phyloP scores from a whole-genome alignment of 2,329 filamentous ascomycete species.

The Aureobasidium uvarum region DNA sequence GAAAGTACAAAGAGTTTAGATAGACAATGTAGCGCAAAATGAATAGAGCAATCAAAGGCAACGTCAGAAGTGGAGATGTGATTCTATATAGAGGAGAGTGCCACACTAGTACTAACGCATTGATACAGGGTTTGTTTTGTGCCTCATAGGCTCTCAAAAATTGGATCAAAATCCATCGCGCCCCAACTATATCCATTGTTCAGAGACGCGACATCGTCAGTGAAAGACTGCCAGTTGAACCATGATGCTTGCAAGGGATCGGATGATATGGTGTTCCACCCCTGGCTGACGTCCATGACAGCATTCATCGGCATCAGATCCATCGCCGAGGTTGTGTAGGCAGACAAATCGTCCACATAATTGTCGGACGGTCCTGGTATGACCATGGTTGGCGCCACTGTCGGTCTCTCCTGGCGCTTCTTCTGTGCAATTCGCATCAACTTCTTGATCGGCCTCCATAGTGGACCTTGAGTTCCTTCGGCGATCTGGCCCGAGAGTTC shows the following conservation, averaged over 20 bases:
- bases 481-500: slow-evolving; percentile 8
- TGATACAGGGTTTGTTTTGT: neutral
- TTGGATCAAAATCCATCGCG: slow-evolving; percentile 20
- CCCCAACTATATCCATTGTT: slow-evolving; percentile 19
- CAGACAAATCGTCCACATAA: neutral
- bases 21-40: no score
- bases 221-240: slow-evolving; percentile 25
- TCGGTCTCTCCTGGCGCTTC: neutral
- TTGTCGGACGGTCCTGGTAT: neutral
- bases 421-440: slow-evolving; percentile 21
- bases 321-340: slow-evolving; percentile 8
- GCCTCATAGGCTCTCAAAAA: neutral
- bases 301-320: neutral
- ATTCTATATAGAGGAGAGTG: neutral
- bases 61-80: neutral
- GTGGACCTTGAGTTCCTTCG: slow-evolving; percentile 10
- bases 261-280: neutral
- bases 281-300: neutral
- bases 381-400: no score
- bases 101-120: slow-evolving; percentile 1
- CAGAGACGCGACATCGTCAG: slow-evolving; percentile 6
- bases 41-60: no score
- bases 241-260: slow-evolving; percentile 20
- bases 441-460: slow-evolving; percentile 23
- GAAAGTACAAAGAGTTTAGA: no score